A percentile compares a stretch with the other conserved stretches of the same genome.
Conservation (phyloP, 225 moss, liverwort and hornwort species). For the Climacium dendroides region DNA sequence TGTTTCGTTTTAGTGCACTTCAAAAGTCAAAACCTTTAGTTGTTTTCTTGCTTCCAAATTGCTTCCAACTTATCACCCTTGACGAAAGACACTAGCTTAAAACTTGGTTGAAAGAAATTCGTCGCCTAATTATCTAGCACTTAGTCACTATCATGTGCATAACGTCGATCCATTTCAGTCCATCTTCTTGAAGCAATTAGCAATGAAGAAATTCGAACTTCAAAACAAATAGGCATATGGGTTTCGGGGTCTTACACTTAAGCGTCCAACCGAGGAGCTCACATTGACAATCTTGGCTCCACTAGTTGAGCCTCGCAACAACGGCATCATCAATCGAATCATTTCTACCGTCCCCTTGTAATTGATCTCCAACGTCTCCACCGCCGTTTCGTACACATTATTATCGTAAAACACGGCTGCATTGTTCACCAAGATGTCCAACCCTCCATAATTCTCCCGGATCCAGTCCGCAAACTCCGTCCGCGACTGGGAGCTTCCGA, state of each 20-base stretch:
- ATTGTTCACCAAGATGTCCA: conserved; percentile 64
- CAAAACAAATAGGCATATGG: background rate
- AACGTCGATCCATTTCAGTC: too few species aligned
- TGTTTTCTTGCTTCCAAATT: background rate
- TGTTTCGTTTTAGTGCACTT: background rate
- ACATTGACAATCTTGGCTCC: conserved; percentile 32
- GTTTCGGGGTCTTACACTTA: background rate
- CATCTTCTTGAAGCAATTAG: background rate
- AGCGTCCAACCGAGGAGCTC: conserved; percentile 8
- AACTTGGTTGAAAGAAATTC: background rate
- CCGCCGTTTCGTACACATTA: background rate
- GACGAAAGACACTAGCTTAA: background rate
- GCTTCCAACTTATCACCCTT: background rate
- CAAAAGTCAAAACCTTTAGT: background rate
- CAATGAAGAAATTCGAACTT: background rate
- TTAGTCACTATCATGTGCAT: background rate
- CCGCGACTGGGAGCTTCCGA: conserved; percentile 4
- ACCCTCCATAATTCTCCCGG: conserved; percentile 11
- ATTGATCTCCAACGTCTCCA: conserved; percentile 10
- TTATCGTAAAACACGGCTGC: conserved; percentile 2
- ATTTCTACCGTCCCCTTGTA: conserved; percentile 3
- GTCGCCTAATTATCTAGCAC: background rate
- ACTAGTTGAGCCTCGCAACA: conserved; percentile 5
- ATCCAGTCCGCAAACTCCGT: conserved; percentile 26
- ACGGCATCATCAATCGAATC: conserved; percentile 13